Conservation (phyloP, 352 stramenopile species). For the Globisporangium irregulare region DNA sequence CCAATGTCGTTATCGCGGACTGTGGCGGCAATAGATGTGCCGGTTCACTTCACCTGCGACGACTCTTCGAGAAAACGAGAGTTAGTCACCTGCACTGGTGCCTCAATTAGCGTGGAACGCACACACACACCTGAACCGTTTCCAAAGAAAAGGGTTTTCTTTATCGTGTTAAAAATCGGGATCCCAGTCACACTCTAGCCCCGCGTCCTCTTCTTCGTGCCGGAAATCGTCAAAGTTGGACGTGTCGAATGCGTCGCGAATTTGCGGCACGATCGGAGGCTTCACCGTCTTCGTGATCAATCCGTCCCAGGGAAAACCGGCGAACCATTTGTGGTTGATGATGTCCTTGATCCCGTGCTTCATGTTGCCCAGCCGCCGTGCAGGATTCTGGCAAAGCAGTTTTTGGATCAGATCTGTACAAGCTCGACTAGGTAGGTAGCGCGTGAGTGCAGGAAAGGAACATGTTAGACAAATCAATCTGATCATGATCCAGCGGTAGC, state of each 20-base stretch:
- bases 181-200: conserved; percentile 66
- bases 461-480: background rate
- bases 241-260: conserved; percentile 73
- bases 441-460: background rate
- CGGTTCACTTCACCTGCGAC: background rate
- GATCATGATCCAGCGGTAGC: background rate
- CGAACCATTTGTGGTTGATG: conserved; percentile 84
- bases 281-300: conserved; percentile 59
- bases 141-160: background rate
- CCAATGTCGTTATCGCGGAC: background rate
- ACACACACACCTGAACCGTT: background rate
- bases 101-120: conserved; percentile 3
- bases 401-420: conserved; percentile 88
- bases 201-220: conserved; percentile 62
- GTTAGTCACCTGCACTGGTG: background rate
- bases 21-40: background rate
- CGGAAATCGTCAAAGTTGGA: conserved; percentile 82
- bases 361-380: conserved; percentile 74
- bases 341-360: conserved; percentile 85
- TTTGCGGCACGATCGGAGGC: conserved; percentile 68
- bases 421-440: conserved; percentile 33
- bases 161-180: conserved; percentile 55
- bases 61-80: conserved; percentile 4
- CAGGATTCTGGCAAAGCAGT: conserved; percentile 75
- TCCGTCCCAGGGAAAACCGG: conserved; percentile 62